Evolutionary conservation across 2,329 filamentous ascomycete species (phyloP).

Genomic region (Cucurbitaria berberidis): DNA sequence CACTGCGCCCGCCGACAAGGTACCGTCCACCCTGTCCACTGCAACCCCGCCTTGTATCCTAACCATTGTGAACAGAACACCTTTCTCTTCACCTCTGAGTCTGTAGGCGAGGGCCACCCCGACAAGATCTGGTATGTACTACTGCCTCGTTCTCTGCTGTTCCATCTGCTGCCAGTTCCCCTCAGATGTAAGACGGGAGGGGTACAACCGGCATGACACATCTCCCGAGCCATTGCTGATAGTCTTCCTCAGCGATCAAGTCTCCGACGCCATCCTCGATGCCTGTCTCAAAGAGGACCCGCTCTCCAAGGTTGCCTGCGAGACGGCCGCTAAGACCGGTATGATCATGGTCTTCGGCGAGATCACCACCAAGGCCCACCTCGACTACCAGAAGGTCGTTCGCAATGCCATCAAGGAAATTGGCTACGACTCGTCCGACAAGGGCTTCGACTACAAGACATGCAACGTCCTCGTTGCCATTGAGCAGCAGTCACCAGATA

Average conservation of each 20-base stretch:
- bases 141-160: neutral
- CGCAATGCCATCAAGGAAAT: constrained; percentile 96
- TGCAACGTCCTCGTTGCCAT: constrained; percentile 98
- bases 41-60: constrained; percentile 17
- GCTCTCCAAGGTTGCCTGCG: constrained; percentile 97
- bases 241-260: constrained; percentile 72
- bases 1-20: constrained; percentile 36
- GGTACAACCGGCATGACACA: neutral
- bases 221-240: constrained; percentile 13
- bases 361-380: constrained; percentile 92
- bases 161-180: neutral
- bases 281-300: constrained; percentile 94
- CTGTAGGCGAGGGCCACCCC: constrained; percentile 69
- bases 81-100: constrained; percentile 60
- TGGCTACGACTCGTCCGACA: constrained; percentile 93
- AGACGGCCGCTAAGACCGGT: constrained; percentile 99
- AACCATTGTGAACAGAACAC: constrained; percentile 40
- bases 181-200: constrained; percentile 1
- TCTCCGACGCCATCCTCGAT: constrained; percentile 98
- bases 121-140: constrained; percentile 82
- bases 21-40: constrained; percentile 15
- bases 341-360: constrained; percentile 89
- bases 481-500: constrained; percentile 98
- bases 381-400: constrained; percentile 99
- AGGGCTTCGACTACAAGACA: constrained; percentile 99